Evolutionary conservation across 345 rosid genomes (phyloP).

Genomic region (Dimocarpus longan): DNA sequence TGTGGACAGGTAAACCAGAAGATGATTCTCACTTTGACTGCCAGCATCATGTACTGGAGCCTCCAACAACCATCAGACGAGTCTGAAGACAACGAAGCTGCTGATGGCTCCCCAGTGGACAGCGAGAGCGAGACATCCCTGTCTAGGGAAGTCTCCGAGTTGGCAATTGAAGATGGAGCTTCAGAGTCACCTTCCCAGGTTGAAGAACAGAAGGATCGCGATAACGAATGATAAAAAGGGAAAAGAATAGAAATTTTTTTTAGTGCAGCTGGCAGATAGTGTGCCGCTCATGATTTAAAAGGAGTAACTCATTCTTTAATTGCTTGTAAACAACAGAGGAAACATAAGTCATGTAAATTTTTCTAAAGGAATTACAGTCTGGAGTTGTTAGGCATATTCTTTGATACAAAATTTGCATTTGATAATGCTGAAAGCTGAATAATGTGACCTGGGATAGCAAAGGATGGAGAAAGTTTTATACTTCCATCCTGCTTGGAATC

Average conservation of each 20-base stretch:
- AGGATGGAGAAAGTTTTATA: conserved; percentile 9
- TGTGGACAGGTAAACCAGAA: conserved; percentile 84
- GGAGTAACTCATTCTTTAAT: conserved; percentile 1
- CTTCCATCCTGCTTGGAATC: background rate
- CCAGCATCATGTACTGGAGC: conserved; percentile 98
- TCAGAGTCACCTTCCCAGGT: conserved; percentile 21
- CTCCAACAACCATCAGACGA: conserved; percentile 56
- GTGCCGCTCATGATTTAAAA: background rate
- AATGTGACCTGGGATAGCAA: background rate
- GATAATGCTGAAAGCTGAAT: conserved; percentile 19
- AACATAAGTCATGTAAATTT: conserved; percentile 14
- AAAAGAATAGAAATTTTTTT: background rate
- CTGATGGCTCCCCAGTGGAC: conserved; percentile 29
- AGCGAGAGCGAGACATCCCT: conserved; percentile 28
- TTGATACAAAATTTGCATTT: background rate
- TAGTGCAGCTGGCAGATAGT: background rate
- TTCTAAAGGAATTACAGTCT: conserved; percentile 16
- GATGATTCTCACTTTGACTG: conserved; percentile 88
- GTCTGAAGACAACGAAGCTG: conserved; percentile 33
- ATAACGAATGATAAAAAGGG: conserved; percentile 21
- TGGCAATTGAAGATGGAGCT: conserved; percentile 28
- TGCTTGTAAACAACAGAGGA: conserved; percentile 10
- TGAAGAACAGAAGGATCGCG: conserved; percentile 13
- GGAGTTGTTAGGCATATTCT: conserved; percentile 13
- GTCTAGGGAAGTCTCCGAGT: conserved; percentile 35